Base-by-base conservation (phyloP, 2,329 filamentous ascomycete genomes). In the Fusarium sp. region DNA sequence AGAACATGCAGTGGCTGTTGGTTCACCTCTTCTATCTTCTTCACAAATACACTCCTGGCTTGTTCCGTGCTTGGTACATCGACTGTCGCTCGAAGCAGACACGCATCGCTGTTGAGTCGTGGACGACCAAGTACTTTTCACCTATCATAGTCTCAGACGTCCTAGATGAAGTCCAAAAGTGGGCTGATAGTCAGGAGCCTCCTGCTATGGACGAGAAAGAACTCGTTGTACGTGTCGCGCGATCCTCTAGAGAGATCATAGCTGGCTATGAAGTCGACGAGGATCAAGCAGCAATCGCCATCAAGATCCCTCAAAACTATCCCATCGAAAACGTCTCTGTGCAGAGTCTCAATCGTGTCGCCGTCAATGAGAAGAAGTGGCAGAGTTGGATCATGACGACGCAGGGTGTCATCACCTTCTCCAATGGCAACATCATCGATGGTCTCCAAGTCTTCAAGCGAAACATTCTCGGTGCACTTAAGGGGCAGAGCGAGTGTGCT, bases 401-500 rank as follows among this genome's bases (percentile, higher is more conserved):
- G 7, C 93, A 98, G 76, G 95, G 94, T 9, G 94, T 96, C 48
- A 98, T 99, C 76, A 95, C 94, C 45, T 97, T 98, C 79, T 93
- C 94, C 70, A 95, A 96, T 77, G 94, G 94, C 60, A 93, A 89
- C 79, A 89, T 99, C 63, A 92, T 95, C 60, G 95, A 98, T 75
- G 96, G 95, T 4, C 85, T 99, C 35, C 87, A 91, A 18, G 91
- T 94, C 14, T 98, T 97, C 86, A 90, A 93, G 72, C 90, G 92
- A 71, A 98, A 98, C 80, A 92, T 99, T 18, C 89, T 92, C 19
- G 94, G 94, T 3, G 93, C 94, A 8, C 87, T 99, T 73, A 96
- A 97, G 83, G 96, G 95, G 39, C 95, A 98, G 82, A 93, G 89
- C 25, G 96, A 99, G 82, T 99, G 96, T 79, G 94, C 96, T 15